Evolutionary conservation across 2,329 filamentous ascomycete genomes (phyloP), one percentile per base, ranked within the genome.

Genomic region (Penicillium janthinellum): DNA sequence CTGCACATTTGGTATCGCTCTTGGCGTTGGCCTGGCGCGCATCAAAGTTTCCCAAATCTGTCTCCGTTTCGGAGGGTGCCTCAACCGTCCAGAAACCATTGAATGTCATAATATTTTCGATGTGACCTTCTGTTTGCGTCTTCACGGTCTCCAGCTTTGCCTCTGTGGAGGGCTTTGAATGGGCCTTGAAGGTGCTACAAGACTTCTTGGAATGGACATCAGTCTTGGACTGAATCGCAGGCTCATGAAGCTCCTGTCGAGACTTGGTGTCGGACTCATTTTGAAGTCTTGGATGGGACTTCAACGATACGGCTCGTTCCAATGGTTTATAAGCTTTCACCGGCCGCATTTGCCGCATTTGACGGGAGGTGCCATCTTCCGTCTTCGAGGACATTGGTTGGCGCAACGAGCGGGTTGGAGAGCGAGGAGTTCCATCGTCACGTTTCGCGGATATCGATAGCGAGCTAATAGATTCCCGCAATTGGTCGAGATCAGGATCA

Each of bases 71-170:
- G 56, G 51, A 31, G 5, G 51, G 48, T 11, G 56, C 31, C 4
- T 71, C 59, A 22, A 69, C 57, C 4, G 56, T 58, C 71, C 71
- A 73, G 41, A 69, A 70, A 5, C 71, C 71, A 50, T 70, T 54
- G 2, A 58, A 50, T 3, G 60, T 60, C 28, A 54, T 61, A 22
- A 73, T 60, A 35, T 65, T 66, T 48, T 69, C 69, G 35, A 65
- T 25, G 20, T 70, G 57, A 0, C 56, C 60, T 3, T 35, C 54
- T 7, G 57, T 60, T 47, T 56, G 20, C 14, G 4, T 56, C 3
- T 57, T 44, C 10, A 51, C 22, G 10, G 8, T 15, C 31, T 11
- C 25, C n/a, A 17, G 3, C 20, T 51, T 39, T 5, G 4, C n/a
- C 34, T 57, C 56, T 10, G 45, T 38, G 10, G 48, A 10, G 20